Conservation (phyloP, 2,329 filamentous ascomycete genomes). For the Hymenoscyphus occultus region DNA sequence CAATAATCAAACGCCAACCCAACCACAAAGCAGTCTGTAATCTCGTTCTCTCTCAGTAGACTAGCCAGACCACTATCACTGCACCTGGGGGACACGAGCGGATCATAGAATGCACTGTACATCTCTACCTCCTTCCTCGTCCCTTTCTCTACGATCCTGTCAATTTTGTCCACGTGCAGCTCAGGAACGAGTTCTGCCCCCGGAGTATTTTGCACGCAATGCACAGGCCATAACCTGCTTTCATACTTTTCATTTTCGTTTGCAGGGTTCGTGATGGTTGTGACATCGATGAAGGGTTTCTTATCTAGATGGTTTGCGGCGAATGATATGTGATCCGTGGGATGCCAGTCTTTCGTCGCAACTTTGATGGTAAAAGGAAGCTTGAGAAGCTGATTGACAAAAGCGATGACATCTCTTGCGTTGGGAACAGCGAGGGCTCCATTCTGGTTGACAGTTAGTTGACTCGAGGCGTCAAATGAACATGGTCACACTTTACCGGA, state of each 20-base stretch:
- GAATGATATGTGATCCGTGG: constrained; percentile 80
- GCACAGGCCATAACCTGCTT: constrained; percentile 80
- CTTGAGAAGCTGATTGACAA: constrained; percentile 71
- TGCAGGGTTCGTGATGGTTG: constrained; percentile 64
- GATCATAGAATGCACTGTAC: constrained; percentile 88
- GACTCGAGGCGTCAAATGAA: neutral
- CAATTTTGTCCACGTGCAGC: constrained; percentile 58
- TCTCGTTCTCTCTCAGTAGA: constrained; percentile 51
- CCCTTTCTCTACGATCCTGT: constrained; percentile 75
- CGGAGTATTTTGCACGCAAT: constrained; percentile 74
- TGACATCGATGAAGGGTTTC: constrained; percentile 62
- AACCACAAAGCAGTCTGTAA: constrained; percentile 81
- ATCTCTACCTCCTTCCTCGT: constrained; percentile 74
- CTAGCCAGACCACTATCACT: constrained; percentile 61
- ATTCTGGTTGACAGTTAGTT: constrained; percentile 48
- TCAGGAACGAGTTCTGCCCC: constrained; percentile 75
- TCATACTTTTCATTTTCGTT: constrained; percentile 61
- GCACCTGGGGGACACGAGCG: constrained; percentile 61
- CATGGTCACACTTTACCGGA: constrained; percentile 54
- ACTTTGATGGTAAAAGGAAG: constrained; percentile 71
- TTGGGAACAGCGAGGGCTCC: constrained; percentile 79
- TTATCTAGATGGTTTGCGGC: constrained; percentile 71
- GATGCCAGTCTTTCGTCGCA: constrained; percentile 93
- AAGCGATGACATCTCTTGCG: constrained; percentile 66
- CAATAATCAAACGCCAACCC: constrained; percentile 90